Percentiles rank a stretch among this genome's conserved stretches.
These are phyloP conservation scores for Penicillium sp. DNA, from an alignment of 2,329 filamentous ascomycete species.

Conservation along the genomic window DNA sequence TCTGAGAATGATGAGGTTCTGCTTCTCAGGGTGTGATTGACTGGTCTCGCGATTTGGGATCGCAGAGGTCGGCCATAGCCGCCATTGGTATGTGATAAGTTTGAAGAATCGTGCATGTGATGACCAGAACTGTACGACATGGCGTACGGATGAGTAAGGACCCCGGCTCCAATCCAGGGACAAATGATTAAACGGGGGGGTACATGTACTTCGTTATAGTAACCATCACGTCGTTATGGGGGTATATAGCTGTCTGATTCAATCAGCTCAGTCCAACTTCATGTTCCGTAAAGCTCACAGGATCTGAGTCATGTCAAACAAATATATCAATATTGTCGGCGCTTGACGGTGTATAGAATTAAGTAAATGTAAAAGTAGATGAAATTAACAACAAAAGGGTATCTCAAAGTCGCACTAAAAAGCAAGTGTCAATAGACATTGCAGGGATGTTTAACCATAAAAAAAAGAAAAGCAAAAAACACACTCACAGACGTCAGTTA, in stretches of 20 bases:
- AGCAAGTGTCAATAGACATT: constrained; percentile 9
- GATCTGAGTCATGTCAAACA: constrained; percentile 2
- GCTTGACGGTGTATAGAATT: constrained; percentile 4
- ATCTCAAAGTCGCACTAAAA: constrained; percentile 13
- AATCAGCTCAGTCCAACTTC: not conserved
- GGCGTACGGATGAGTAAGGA: constrained; percentile 27
- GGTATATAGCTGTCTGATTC: not conserved
- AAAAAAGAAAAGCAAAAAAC: constrained; percentile 4
- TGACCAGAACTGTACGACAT: constrained; percentile 38
- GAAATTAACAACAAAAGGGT: not conserved
- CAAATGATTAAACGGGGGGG: constrained; percentile 23
- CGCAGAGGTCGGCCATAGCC: constrained; percentile 20
- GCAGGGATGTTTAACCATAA: constrained; percentile 8
- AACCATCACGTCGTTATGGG: constrained; percentile 32
- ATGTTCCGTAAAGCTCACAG: not conserved
- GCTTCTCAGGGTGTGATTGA: constrained; percentile 19
- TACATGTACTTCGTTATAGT: constrained; percentile 21
- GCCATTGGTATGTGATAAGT: constrained; percentile 21
- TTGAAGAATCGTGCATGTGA: constrained; percentile 29
- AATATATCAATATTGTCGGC: constrained; percentile 1
- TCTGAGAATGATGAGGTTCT: constrained; percentile 32
- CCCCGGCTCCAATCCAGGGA: constrained; percentile 29
- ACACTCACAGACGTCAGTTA: constrained; percentile 15
- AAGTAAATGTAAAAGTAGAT: constrained; percentile 3
- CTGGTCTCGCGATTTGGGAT: constrained; percentile 29